Percentiles rank a stretch among this genome's conserved stretches.
These are phyloP conservation scores for Marchantia polymorpha DNA, from an alignment of 225 moss, liverwort and hornwort species.

Conservation along the genomic window DNA sequence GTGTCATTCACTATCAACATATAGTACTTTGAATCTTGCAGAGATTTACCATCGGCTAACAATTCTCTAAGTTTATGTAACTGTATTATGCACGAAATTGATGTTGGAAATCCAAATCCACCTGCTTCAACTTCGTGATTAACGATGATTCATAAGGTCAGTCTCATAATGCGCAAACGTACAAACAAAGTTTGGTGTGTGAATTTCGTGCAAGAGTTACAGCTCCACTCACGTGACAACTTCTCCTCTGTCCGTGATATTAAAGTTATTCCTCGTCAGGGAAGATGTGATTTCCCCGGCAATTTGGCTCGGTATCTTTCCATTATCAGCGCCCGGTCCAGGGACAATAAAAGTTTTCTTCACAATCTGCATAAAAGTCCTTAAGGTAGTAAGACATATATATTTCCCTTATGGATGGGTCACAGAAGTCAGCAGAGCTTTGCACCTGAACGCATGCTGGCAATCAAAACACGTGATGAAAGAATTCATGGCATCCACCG, in stretches of 20 bases:
- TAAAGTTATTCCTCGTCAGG: constrained; percentile 74
- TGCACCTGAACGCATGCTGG: too few species aligned
- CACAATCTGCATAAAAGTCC: constrained; percentile 63
- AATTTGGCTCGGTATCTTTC: constrained; percentile 70
- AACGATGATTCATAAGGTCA: neutral
- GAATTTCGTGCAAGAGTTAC: neutral
- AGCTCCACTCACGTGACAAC: constrained; percentile 64
- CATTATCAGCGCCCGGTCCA: constrained; percentile 53
- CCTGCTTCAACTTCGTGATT: neutral
- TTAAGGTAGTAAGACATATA: neutral
- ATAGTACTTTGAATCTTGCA: too few species aligned
- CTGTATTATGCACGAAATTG: too few species aligned
- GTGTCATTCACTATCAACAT: too few species aligned
- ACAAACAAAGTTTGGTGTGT: neutral
- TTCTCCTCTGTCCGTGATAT: constrained; percentile 69
- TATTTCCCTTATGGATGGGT: neutral
- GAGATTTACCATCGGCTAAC: too few species aligned
- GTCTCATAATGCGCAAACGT: neutral
- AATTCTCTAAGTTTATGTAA: too few species aligned
- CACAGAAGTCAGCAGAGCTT: too few species aligned
- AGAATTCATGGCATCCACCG: too few species aligned
- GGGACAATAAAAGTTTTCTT: constrained; percentile 81
- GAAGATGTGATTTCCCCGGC: constrained; percentile 93
- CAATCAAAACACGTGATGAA: too few species aligned
- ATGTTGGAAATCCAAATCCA: too few species aligned